Percentiles rank a stretch among this genome's conserved stretches.
These are phyloP conservation scores for Beauveria sp. DNA, from an alignment of 2,329 filamentous ascomycete species.

Conservation along the genomic window DNA sequence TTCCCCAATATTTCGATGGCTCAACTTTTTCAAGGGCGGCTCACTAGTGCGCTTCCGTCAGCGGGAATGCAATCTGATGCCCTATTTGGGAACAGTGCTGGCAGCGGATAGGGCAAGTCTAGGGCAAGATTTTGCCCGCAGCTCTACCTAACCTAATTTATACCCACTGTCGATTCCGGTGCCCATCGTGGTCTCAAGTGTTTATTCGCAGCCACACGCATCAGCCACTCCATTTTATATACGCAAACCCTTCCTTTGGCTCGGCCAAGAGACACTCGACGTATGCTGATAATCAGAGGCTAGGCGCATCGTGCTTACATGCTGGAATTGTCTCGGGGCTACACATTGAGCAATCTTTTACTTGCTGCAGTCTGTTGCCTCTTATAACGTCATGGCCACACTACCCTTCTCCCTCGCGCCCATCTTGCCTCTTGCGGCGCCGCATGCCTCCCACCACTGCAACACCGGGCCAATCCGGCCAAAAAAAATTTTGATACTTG, in stretches of 20 bases:
- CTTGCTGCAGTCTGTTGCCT: not conserved
- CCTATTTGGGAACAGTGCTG: conserved; percentile 9
- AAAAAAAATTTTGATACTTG: not conserved
- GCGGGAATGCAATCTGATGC: conserved; percentile 5
- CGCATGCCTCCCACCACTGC: not conserved
- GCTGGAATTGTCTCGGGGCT: too few species aligned
- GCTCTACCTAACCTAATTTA: not conserved
- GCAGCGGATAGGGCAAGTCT: conserved; percentile 7
- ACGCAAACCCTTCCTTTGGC: not conserved
- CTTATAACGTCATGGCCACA: not conserved
- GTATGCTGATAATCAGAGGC: not conserved
- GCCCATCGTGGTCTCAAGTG: too few species aligned
- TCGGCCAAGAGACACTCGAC: not conserved
- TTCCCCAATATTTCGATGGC: not conserved
- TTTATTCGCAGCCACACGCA: not conserved
- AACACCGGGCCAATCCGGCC: not conserved
- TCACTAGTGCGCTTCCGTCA: conserved; percentile 6
- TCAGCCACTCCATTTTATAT: not conserved
- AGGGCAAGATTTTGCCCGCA: not conserved
- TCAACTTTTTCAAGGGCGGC: not conserved
- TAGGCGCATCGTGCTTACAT: not conserved
- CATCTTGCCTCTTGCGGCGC: not conserved
- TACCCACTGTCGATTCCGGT: not conserved
- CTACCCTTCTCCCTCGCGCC: not conserved
- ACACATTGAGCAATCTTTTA: too few species aligned